Evolutionary conservation across 345 rosid species (phyloP), one percentile per base, ranked within the genome.

Genomic region (Salix purpurea): DNA sequence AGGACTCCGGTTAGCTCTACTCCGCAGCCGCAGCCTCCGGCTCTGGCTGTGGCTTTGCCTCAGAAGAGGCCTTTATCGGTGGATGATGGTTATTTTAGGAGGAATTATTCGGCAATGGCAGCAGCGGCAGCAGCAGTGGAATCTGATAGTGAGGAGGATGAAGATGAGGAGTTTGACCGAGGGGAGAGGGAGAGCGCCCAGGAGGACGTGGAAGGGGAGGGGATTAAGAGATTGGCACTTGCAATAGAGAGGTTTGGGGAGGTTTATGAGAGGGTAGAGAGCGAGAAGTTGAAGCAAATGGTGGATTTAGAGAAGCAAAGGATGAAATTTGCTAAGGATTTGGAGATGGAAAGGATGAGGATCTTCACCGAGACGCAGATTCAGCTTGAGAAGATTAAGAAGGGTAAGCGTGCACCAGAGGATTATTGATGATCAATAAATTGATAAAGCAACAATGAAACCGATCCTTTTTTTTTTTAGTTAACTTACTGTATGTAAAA

Each of bases 291-390:
- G 79, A 94, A 88, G 84, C 97, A 96, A 66, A 92, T 94, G 99
- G 91, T 94, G 73, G 99, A 96, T 79, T 76, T 96, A 88, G 99
- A 96, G 90, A 96, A 94, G 86, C 99, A 96, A 81, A 87, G 98
- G 82, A 94, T 96, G 99, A 83, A 91, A 79, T 94, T 96, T 39
- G 88, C 97, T 16, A 96, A 90, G 83, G 99, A 94, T 79, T 84
- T 96, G 87, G 99, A 96, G 84, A 90, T 88, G 78, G 97, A 96
- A 86, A 91, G 99, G 86, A 87, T 96, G 98, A 83, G 88, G 82
- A 89, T 96, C 71, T 94, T 96, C 73, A 91, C 94, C 21, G 99
- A 96, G 80, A 96, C 93, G 64, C 99, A 94, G 86, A 90, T 94
- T 74, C 98, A 92, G 89, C 89, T 96, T 72, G 94, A 89, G 81